phyloP scores from a whole-genome alignment of 306 rosid genomes.

The Prunus davidiana region DNA sequence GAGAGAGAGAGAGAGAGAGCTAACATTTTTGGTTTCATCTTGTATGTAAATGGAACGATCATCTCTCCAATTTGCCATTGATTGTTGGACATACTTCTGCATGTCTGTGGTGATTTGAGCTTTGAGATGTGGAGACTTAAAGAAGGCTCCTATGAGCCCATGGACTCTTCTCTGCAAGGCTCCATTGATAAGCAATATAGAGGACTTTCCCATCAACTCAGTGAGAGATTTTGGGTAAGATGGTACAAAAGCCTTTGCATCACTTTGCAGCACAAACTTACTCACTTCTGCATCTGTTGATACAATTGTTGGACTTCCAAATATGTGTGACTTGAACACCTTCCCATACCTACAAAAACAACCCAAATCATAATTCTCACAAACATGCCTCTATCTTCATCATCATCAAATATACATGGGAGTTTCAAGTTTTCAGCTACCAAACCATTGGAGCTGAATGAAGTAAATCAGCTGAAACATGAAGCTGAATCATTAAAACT shows the following conservation, averaged over 20 bases:
- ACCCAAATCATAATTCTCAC: not conserved
- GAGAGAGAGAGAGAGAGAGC: constrained; percentile 30
- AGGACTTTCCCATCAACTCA: constrained; percentile 88
- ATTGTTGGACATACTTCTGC: constrained; percentile 63
- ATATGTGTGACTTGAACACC: constrained; percentile 95
- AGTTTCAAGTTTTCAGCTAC: not conserved
- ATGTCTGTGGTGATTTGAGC: constrained; percentile 80
- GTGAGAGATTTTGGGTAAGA: constrained; percentile 88
- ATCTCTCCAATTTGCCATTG: constrained; percentile 74
- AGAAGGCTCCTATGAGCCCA: constrained; percentile 91
- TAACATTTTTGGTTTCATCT: constrained; percentile 82
- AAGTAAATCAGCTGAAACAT: not conserved
- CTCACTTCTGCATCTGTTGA: constrained; percentile 92
- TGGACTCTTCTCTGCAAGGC: constrained; percentile 89
- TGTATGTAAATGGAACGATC: constrained; percentile 65
- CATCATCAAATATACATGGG: not conserved
- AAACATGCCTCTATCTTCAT: not conserved
- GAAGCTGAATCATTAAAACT: not conserved
- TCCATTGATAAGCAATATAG: constrained; percentile 90
- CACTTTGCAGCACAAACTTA: constrained; percentile 82
- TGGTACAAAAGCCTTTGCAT: constrained; percentile 84
- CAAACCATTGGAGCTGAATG: not conserved
- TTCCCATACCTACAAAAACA: constrained; percentile 69
- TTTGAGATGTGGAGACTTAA: constrained; percentile 83
- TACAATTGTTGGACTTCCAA: constrained; percentile 85